Evolutionary conservation across 169 alveolate species (phyloP).

Genomic region (Eimeria maxima): DNA sequence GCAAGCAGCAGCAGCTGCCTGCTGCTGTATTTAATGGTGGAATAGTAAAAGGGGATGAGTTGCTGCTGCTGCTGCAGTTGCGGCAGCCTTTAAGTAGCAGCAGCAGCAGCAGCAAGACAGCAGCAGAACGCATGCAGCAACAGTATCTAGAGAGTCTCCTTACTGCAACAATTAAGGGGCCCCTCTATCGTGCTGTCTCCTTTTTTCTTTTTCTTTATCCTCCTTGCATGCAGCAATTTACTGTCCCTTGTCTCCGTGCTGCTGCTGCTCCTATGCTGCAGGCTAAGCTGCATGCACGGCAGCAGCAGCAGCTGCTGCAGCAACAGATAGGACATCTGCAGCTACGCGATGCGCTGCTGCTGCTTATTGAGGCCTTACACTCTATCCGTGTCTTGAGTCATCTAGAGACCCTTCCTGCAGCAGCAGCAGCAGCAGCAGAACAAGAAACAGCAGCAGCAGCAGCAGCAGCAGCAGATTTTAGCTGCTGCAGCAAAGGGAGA

Average conservation of each 20-base stretch:
- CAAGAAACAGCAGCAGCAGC: too few species aligned
- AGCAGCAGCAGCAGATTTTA: neutral
- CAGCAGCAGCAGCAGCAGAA: too few species aligned
- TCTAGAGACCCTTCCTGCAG: neutral
- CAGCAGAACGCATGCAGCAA: neutral
- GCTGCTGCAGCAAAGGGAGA: constrained; percentile 32
- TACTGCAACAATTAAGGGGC: neutral
- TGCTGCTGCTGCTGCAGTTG: constrained; percentile 33
- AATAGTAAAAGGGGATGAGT: neutral
- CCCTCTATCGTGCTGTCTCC: neutral
- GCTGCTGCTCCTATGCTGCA: neutral
- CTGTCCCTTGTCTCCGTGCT: neutral
- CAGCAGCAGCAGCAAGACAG: constrained; percentile 1
- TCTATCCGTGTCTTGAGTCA: neutral
- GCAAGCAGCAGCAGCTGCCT: constrained; percentile 22
- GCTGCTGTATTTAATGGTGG: constrained; percentile 23
- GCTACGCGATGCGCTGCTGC: neutral
- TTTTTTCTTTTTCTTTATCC: neutral
- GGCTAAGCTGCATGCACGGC: neutral
- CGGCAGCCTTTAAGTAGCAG: neutral
- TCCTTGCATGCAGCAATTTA: neutral
- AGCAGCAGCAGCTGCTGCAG: too few species aligned
- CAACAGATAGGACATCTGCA: too few species aligned
- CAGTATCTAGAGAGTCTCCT: neutral
- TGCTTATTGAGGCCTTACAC: neutral